These are phyloP conservation scores for Adansonia rubrostipa DNA, from an alignment of 441 rosid genomes.

Conservation along the genomic window DNA sequence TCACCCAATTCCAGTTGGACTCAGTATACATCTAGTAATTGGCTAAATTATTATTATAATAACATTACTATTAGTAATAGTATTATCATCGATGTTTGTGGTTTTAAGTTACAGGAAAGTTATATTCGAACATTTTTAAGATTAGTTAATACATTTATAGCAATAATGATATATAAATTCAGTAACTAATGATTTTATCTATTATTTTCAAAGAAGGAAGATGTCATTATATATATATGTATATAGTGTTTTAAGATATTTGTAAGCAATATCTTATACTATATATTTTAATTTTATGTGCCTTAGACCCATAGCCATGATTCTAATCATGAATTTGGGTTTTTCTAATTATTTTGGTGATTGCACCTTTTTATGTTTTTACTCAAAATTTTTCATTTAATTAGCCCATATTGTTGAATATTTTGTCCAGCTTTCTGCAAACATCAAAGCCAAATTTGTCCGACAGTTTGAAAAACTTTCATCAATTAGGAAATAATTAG, in stretches of 20 bases:
- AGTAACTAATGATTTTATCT: too few species aligned
- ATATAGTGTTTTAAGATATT: too few species aligned
- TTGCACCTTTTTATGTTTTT: neutral
- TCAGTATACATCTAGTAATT: neutral
- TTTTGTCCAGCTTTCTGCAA: conserved; percentile 34
- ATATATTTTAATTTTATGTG: neutral
- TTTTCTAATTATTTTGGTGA: neutral
- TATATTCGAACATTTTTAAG: too few species aligned
- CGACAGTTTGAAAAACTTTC: neutral
- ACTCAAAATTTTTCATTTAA: neutral
- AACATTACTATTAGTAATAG: neutral
- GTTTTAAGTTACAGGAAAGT: too few species aligned
- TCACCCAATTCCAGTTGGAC: conserved; percentile 40
- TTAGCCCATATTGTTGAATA: conserved; percentile 24
- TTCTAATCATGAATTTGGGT: conserved; percentile 26
- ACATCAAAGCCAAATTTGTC: conserved; percentile 30
- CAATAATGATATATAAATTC: too few species aligned
- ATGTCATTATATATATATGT: too few species aligned
- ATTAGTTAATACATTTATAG: too few species aligned
- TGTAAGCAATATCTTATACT: too few species aligned
- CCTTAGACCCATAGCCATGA: conserved; percentile 18
- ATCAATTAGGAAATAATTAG: conserved; percentile 19
- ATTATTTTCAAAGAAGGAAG: too few species aligned
- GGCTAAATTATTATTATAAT: neutral
- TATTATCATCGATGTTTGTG: neutral